Evolutionary conservation across 2,329 filamentous ascomycete genomes (phyloP), one percentile per base, ranked within the genome.

Genomic region (Aspergillus awamori): DNA sequence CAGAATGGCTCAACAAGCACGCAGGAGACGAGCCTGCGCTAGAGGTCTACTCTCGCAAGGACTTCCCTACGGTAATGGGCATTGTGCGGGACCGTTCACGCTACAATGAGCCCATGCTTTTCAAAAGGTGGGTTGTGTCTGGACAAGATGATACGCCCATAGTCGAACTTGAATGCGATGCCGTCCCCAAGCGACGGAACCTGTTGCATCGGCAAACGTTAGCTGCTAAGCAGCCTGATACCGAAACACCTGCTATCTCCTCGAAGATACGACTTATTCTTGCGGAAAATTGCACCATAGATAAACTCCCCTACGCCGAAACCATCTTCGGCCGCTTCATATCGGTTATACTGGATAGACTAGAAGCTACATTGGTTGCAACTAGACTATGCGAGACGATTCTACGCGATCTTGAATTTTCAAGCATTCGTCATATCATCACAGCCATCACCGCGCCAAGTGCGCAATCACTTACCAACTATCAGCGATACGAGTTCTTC

Each of bases 401-500:
- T 2, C 75, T 93, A 2, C 70, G 73, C 13, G 72, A 78, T 1
- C 75, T 92, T 1, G 70, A 73, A 0, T 83, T 94, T 38, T 73
- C 74, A 0, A 75, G 89, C 64, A 65, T 86, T 3, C 75, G 78
- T 0, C 77, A 89, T 36, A 71, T 96, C 0, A 72, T 87, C 1
- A 87, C 86, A 8, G 92, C 93, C 1, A 88, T 96, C 53, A 90
- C 85, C 54, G 81, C 91, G 0, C 85, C 88, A 0, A 81, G 81
- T 1, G 87, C 91, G 0, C 71, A 75, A 2, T 86, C 88, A 52
- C 73, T 78, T 1, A 83, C 82, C 0, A 84, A 97, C 65, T 97
- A 97, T 71, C 90, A 98, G 69, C 83, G 90, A 2, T 80, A 96
- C 0, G 95, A 98, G 72, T 96, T 96, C 67, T 79, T 97, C 0